Base-by-base conservation (phyloP, 2,329 filamentous ascomycete species). In the Alternaria ventricosa region DNA sequence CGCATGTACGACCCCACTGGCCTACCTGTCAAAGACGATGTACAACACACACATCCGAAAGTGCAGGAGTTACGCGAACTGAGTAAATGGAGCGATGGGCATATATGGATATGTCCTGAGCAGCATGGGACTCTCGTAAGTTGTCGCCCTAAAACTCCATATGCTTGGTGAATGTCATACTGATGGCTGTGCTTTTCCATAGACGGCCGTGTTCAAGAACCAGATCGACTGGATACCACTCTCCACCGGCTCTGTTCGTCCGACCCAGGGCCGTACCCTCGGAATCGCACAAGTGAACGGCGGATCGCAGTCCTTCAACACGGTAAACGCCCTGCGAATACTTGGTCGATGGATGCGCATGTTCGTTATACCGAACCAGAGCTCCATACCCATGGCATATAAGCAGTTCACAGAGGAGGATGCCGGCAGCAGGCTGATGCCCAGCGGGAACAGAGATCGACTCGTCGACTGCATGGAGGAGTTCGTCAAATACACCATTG, bases 191-290 rank as follows among this genome's bases (percentile, higher is more conserved):
- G 8, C 46, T 45, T 66, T 41, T 12, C 23, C 23, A 6, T 12
- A 87, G 82, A 90, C 88, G 0, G 87, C 84, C 5, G 86, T 90
- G 0, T 91, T 91, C 82, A 91, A 91, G 67, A 89, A 89, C 67
- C 88, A 91, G 67, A 90, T 91, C 51, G 89, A 91, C 75, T 91
- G 89, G 89, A 89, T 91, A 43, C 89, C 89, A 0, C 80, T 91
- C 0, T 84, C 82, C 2, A 86, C 86, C 0, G 88, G 89, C 23
- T 87, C 86, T 9, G 85, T 91, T 0, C 86, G 89, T 0, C 89
- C 88, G 0, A 91, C 89, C 0, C 89, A 91, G 78, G 89, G 89
- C 33, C 84, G 88, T 1, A 91, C 88, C 0, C 80, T 91, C 1
- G 85, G 86, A 1, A 83, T 91, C 22, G 86, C 87, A 0, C 87